Base-by-base conservation (phyloP, 116 monocot genomes). In the Zostera marina region DNA sequence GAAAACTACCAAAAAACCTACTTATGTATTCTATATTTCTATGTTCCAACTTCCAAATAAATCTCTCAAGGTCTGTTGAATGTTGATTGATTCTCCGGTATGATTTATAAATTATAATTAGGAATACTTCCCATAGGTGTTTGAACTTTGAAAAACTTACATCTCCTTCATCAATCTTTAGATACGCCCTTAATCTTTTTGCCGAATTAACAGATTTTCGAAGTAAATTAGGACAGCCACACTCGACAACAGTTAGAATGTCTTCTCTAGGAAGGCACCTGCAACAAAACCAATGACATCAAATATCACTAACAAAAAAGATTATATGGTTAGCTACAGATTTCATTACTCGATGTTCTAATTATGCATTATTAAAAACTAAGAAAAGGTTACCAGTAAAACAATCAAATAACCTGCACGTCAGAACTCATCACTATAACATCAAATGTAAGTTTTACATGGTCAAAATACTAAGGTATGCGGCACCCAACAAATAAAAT, bases 191-290 rank as follows among this genome's bases (percentile, higher is more conserved):
- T 56, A 96, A 69, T 66, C 89, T 77, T 80, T 96, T 96, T 70
- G 89, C 79, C 53, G 96, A 88, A 76, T 89, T 89, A 52, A 85
- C 80, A 66, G 76, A 57, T 65, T 96, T 96, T 9, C 85, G 62
- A 17, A 70, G 75, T 13, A 82, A 48, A 78, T 76, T 89, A 47
- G 96, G 96, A 55, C 96, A 96, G 11, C 96, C 85, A 83, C 59
- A 63, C 52, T 76, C 68, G 47, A 89, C 85, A 61, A 89, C 46
- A 71, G 76, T 67, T 70, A 70, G 69, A 47, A 96, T 85, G 61
- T 96, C 80, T 67, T 78, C 71, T 68, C 68, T 82, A 19, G 82
- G 72, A 54, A 96, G 78, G 22, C 64, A 72, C 56, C 96, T 96
- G 68, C 52, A 71, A 46, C 12, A 40, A 8, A 41, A 41, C n/a